Base-by-base conservation (phyloP, 352 stramenopile genomes). In the Globisporangium echinulatum region DNA sequence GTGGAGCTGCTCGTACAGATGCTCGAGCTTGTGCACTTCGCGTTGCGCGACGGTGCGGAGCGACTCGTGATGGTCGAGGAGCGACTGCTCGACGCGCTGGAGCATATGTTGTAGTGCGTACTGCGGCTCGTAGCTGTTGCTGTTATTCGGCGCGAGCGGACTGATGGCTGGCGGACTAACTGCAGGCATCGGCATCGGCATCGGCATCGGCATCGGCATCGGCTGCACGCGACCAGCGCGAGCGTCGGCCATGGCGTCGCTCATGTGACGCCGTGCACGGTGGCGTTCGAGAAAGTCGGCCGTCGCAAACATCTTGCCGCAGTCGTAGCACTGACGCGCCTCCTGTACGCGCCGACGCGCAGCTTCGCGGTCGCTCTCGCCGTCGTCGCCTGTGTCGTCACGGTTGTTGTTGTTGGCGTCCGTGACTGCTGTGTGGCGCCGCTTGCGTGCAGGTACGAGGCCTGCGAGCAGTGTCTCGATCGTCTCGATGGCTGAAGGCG, bases 281-380 rank as follows among this genome's bases (percentile, higher is more conserved):
- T 92, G 82, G n/a, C 85, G 85, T 4, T 84, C 71, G 17, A 92
- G 62, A 64, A 77, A 92, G 36, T 68, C 63, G 14, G 65, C 49
- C 1, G 82, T 86, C 17, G 77, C 84, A 37, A 92, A 92, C 53
- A 89, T 58, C 55, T 90, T 88, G 1, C 79, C 82, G 59, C 79
- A 92, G 40, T 75, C 72, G 15, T 60, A 64, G 69, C 79, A 92
- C 8, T 85, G 67, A 0, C 74, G 70, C 19, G 71, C 78, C 65
- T 87, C 70, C 39, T 84, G 61, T 37, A 79, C 59, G 52, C 52
- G 39, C 7, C n/a, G 14, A 9, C 7, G 39, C n/a, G 38, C 7
- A 6, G 17, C 15, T 10, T 14, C 1, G 46, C 17, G n/a, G n/a
- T 61, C 19, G 1, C 17, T 48, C 2, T 55, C 57, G 10, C 54